These are phyloP conservation scores for Suillus placidus DNA, from an alignment of 768 basidiomycete genomes.

Conservation along the genomic window DNA sequence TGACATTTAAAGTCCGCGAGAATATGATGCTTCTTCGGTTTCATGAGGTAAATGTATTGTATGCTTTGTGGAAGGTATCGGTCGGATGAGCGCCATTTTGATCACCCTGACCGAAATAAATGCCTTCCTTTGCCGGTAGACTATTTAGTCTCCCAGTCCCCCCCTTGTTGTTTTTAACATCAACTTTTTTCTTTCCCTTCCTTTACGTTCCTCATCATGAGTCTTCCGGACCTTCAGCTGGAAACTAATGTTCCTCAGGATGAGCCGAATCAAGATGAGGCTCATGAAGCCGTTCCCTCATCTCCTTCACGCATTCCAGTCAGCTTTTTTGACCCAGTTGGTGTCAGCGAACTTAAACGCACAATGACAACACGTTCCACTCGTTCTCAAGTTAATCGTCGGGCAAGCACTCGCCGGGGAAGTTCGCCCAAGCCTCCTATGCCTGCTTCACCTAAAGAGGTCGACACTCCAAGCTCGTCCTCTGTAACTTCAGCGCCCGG, in stretches of 20 bases:
- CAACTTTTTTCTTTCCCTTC: not conserved
- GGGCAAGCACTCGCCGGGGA: not conserved
- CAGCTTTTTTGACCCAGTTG: slow-evolving; percentile 52
- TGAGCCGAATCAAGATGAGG: not conserved
- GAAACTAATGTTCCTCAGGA: slow-evolving; percentile 6
- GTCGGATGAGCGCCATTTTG: not conserved
- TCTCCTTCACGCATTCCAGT: slow-evolving; percentile 36
- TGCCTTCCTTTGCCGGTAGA: not conserved
- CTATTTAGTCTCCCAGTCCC: not conserved
- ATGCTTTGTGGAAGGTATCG: not conserved
- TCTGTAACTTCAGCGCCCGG: not conserved
- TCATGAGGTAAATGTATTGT: slow-evolving; percentile 2
- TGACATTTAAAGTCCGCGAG: not conserved
- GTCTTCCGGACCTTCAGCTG: not conserved
- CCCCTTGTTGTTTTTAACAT: not conserved
- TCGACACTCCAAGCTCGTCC: not conserved
- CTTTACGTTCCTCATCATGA: not conserved
- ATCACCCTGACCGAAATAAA: not conserved
- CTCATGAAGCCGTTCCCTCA: not conserved
- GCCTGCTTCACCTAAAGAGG: not conserved
- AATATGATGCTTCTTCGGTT: not conserved
- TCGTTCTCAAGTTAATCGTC: not conserved
- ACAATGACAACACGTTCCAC: slow-evolving; percentile 19
- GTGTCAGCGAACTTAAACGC: slow-evolving; percentile 43
- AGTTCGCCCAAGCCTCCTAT: not conserved